Conservation (phyloP, 2,329 filamentous ascomycete species). For the Grosmannia huntii region DNA sequence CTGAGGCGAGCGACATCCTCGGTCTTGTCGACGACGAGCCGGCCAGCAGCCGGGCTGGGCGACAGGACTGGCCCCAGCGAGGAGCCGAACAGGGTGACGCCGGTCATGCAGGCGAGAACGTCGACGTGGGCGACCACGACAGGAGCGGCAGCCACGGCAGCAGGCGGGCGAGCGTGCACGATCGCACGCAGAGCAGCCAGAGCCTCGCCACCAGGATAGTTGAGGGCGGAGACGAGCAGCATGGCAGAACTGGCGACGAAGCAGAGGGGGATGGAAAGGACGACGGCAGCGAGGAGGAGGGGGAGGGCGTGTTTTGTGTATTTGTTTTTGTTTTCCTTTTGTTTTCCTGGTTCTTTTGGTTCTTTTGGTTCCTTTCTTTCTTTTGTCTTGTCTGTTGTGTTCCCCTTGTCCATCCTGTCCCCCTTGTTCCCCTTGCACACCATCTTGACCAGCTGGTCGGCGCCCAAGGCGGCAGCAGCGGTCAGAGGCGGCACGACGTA, state of each 20-base stretch:
- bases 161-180: constrained; percentile 18
- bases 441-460: constrained; percentile 49
- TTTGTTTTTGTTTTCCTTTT: neutral
- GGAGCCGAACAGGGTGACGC: constrained; percentile 52
- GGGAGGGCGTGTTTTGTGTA: constrained; percentile 10
- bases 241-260: constrained; percentile 51
- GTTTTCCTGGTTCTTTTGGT: neutral
- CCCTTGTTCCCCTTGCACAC: constrained; percentile 28
- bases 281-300: constrained; percentile 39
- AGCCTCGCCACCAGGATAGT: constrained; percentile 86
- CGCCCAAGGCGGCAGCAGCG: constrained; percentile 60
- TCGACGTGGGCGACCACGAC: constrained; percentile 45
- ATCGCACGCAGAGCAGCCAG: constrained; percentile 39
- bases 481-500: constrained; percentile 76
- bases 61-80: constrained; percentile 14
- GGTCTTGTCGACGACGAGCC: constrained; percentile 45
- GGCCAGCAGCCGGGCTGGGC: constrained; percentile 10
- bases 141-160: constrained; percentile 16
- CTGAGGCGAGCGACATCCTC: constrained; percentile 35
- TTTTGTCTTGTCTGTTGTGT: neutral
- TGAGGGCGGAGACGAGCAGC: constrained; percentile 70
- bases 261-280: constrained; percentile 45
- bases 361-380: neutral
- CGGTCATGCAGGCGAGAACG: constrained; percentile 57
- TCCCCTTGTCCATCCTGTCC: neutral